These are phyloP conservation scores for Apiospora koreana DNA, from an alignment of 2,329 filamentous ascomycete genomes.

Conservation along the genomic window DNA sequence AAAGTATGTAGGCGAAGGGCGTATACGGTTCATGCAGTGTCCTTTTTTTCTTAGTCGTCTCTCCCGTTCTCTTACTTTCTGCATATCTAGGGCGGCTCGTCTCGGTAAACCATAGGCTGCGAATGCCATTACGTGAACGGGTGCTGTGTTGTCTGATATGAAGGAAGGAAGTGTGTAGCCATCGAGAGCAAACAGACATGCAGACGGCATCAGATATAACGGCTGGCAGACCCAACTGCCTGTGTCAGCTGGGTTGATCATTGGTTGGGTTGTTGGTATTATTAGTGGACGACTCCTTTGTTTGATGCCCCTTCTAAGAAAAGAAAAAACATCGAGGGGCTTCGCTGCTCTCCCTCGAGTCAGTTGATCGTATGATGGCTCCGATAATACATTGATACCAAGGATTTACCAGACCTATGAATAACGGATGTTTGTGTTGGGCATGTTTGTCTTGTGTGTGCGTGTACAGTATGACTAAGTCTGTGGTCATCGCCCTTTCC, in stretches of 20 bases:
- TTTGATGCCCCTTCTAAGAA: neutral
- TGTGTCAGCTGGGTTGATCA: neutral
- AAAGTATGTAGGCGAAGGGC: neutral
- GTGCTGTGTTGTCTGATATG: no score
- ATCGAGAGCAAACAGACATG: neutral
- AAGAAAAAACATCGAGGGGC: no score
- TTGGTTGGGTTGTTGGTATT: neutral
- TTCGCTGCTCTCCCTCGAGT: neutral
- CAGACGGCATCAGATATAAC: neutral
- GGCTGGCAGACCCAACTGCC: neutral
- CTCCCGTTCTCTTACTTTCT: neutral
- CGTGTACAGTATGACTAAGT: neutral
- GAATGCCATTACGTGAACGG: no score
- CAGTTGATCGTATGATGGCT: no score
- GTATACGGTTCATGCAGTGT: conserved; percentile 1
- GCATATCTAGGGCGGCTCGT: neutral
- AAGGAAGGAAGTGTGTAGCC: neutral
- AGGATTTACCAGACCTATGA: no score
- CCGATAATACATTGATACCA: no score
- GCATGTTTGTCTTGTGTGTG: neutral
- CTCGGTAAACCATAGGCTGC: no score
- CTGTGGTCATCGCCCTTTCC: neutral
- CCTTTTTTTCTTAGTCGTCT: neutral
- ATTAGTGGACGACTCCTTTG: neutral
- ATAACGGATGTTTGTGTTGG: neutral